Percentiles rank a stretch among this genome's conserved stretches.
These are phyloP conservation scores for Trametes gibbosa DNA, from an alignment of 768 basidiomycete genomes.

Conservation along the genomic window DNA sequence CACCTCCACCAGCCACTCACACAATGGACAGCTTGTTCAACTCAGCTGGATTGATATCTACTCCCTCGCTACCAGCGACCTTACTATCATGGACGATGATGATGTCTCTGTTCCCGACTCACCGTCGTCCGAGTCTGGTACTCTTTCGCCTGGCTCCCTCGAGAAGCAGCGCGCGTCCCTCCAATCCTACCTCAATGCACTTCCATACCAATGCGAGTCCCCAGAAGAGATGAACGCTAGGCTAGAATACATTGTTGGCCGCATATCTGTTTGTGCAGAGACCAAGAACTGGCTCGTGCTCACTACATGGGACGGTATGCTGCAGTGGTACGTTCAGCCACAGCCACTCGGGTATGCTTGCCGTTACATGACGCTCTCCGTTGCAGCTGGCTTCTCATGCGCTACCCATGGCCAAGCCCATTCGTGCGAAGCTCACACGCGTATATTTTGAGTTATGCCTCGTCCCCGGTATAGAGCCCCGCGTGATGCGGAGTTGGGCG, in stretches of 20 bases:
- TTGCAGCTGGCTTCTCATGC: slow-evolving; percentile 74
- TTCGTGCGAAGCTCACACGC: slow-evolving; percentile 68
- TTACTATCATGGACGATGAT: slow-evolving; percentile 60
- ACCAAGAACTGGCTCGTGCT: slow-evolving; percentile 73
- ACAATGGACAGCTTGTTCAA: slow-evolving; percentile 8
- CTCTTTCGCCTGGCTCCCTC: slow-evolving; percentile 33
- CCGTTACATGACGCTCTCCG: neutral
- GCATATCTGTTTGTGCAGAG: slow-evolving; percentile 67
- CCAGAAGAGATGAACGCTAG: slow-evolving; percentile 67
- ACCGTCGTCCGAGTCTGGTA: slow-evolving; percentile 33
- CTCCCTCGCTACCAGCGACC: neutral
- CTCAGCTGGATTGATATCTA: slow-evolving; percentile 5
- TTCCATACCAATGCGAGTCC: slow-evolving; percentile 75
- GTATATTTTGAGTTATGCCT: slow-evolving; percentile 80
- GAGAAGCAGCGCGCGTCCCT: slow-evolving; percentile 63
- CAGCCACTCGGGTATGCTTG: neutral
- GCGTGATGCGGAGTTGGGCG: slow-evolving; percentile 70
- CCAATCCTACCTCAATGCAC: slow-evolving; percentile 59
- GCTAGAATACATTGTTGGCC: slow-evolving; percentile 67
- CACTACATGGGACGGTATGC: slow-evolving; percentile 74
- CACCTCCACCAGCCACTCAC: slow-evolving; percentile 12
- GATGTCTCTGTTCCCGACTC: slow-evolving; percentile 48
- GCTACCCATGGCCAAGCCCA: slow-evolving; percentile 72
- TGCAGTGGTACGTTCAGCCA: slow-evolving; percentile 59
- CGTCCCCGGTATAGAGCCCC: slow-evolving; percentile 72